phyloP scores from a whole-genome alignment of 768 basidiomycete genomes.

The Hygrophoropsis aurantiaca region DNA sequence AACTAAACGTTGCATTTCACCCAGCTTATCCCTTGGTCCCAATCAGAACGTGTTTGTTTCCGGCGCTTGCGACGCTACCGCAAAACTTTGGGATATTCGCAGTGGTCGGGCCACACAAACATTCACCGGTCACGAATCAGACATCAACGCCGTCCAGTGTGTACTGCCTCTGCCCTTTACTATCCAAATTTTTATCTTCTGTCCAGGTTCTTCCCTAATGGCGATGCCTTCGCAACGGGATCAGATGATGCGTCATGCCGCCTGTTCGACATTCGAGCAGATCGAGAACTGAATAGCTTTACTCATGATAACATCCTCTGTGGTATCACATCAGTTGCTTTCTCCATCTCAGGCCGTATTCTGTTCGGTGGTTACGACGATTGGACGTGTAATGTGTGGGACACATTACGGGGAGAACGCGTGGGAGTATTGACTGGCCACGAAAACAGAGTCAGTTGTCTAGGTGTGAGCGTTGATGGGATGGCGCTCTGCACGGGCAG shows the following conservation, averaged over 20 bases:
- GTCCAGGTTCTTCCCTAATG: conserved; percentile 96
- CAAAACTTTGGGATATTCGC: conserved; percentile 98
- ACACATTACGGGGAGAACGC: conserved; percentile 96
- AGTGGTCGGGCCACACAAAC: conserved; percentile 98
- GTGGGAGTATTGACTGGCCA: conserved; percentile 97
- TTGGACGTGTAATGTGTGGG: conserved; percentile 99
- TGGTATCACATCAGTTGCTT: conserved; percentile 98
- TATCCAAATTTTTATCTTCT: conserved; percentile 5
- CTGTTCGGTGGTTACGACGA: conserved; percentile 99
- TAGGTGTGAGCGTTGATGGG: conserved; percentile 94
- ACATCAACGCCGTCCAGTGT: conserved; percentile 98
- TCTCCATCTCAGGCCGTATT: conserved; percentile 96
- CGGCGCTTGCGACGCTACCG: conserved; percentile 97
- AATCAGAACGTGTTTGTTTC: conserved; percentile 97
- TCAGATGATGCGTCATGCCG: conserved; percentile 99
- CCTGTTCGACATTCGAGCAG: conserved; percentile 95
- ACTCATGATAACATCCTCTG: conserved; percentile 99
- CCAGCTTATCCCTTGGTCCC: conserved; percentile 89
- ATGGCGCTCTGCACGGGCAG: conserved; percentile 99
- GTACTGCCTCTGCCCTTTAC: conserved; percentile 31
- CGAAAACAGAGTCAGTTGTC: conserved; percentile 95
- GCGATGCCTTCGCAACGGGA: conserved; percentile 97
- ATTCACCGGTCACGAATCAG: conserved; percentile 97
- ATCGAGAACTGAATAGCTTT: conserved; percentile 95
- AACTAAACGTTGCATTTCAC: conserved; percentile 8